Conservation (phyloP, 2,329 filamentous ascomycete genomes). For the Paecilomyces variotii region DNA sequence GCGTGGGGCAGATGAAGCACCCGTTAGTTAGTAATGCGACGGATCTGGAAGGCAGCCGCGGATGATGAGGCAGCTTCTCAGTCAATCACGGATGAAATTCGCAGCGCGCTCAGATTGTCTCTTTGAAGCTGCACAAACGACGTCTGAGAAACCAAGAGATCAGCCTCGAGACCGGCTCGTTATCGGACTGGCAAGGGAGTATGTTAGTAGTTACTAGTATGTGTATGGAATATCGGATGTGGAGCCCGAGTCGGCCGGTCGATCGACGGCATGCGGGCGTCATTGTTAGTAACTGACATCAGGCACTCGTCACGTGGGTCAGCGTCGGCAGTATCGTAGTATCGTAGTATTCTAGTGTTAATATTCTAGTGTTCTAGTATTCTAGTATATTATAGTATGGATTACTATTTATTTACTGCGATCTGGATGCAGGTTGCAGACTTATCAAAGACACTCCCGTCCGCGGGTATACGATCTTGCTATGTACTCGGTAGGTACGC, state of each 20-base stretch:
- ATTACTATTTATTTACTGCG: not conserved
- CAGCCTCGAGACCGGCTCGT: not conserved
- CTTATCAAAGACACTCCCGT: not conserved
- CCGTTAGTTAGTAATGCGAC: not conserved
- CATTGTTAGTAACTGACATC: slow-evolving; percentile 16
- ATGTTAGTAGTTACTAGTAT: not conserved
- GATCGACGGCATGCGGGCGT: slow-evolving; percentile 22
- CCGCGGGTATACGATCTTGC: not conserved
- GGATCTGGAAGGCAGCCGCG: not conserved
- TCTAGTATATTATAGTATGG: too few species aligned
- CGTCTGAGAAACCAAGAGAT: not conserved
- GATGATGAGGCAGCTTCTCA: not conserved
- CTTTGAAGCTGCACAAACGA: not conserved
- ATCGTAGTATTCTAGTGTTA: too few species aligned
- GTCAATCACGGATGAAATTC: not conserved
- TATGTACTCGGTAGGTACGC: not conserved
- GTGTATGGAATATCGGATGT: not conserved
- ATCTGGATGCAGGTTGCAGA: too few species aligned
- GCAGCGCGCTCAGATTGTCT: not conserved
- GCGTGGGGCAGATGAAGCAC: not conserved
- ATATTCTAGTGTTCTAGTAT: too few species aligned
- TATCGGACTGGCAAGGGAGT: not conserved
- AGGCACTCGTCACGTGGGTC: slow-evolving; percentile 16
- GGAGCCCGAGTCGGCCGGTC: slow-evolving; percentile 8
- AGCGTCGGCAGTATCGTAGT: not conserved